Evolutionary conservation across 164 flowering plant species (phyloP).

Genomic region (Chloranthus sessilifolius): DNA sequence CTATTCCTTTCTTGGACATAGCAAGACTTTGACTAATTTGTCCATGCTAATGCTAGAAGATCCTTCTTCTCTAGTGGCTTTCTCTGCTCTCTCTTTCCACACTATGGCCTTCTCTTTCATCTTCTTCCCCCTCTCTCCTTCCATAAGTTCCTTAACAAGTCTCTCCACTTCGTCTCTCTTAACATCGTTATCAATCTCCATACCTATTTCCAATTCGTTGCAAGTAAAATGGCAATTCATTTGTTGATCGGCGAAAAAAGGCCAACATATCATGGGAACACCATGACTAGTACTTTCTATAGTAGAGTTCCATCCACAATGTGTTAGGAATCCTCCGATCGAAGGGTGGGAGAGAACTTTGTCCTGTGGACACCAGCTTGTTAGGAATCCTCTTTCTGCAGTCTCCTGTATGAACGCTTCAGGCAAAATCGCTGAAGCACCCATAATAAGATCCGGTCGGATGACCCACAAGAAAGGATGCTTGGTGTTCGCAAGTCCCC

Average conservation of each 20-base stretch:
- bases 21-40: not conserved
- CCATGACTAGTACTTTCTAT: slow-evolving; percentile 5
- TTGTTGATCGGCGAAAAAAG: slow-evolving; percentile 5
- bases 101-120: slow-evolving; percentile 7
- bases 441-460: slow-evolving; percentile 36
- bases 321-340: slow-evolving; percentile 5
- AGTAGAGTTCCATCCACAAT: slow-evolving; percentile 10
- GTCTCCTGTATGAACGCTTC: slow-evolving; percentile 25
- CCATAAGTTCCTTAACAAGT: slow-evolving; percentile 6
- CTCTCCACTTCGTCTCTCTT: slow-evolving; percentile 4
- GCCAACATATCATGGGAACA: slow-evolving; percentile 9
- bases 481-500: slow-evolving; percentile 45
- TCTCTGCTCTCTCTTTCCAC: slow-evolving; percentile 7
- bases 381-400: slow-evolving; percentile 20
- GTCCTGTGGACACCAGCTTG: slow-evolving; percentile 42
- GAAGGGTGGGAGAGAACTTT: slow-evolving; percentile 16
- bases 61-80: slow-evolving; percentile 2
- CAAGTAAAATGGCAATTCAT: slow-evolving; percentile 4
- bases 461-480: slow-evolving; percentile 37
- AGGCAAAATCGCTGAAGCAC: slow-evolving; percentile 23
- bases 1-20: no score
- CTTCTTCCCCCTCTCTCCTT: slow-evolving; percentile 8
- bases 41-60: slow-evolving; percentile 1
- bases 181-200: slow-evolving; percentile 6
- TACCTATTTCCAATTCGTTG: not conserved